These are phyloP conservation scores for Tetrapyrgos nigripes DNA, from an alignment of 1,284 basidiomycete species.

Conservation along the genomic window DNA sequence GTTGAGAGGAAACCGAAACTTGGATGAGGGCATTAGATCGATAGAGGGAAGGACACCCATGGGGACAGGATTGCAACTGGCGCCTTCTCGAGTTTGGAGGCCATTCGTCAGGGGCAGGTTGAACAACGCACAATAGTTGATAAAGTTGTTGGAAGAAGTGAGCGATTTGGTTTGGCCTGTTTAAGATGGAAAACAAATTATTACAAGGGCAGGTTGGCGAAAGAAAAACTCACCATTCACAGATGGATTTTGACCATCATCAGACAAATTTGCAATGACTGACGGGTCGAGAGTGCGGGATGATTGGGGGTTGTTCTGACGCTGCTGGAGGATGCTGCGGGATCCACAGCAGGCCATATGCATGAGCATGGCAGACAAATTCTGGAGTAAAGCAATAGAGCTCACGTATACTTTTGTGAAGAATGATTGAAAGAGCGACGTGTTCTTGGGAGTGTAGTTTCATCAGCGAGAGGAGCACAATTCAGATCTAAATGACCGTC, in stretches of 20 bases:
- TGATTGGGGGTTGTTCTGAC: background rate
- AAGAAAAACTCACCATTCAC: background rate
- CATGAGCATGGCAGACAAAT: background rate
- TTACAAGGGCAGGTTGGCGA: background rate
- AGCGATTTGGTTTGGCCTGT: slow-evolving; percentile 39
- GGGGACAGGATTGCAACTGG: slow-evolving; percentile 47
- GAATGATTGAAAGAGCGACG: background rate
- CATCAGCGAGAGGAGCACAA: no score
- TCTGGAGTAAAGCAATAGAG: no score
- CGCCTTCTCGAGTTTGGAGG: slow-evolving; percentile 41
- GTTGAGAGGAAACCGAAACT: slow-evolving; percentile 53
- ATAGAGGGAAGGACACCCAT: slow-evolving; percentile 39
- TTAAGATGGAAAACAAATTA: background rate
- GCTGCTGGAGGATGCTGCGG: background rate
- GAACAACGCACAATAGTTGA: slow-evolving; percentile 45
- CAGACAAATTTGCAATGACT: background rate
- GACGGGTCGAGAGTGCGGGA: background rate
- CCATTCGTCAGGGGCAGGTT: slow-evolving; percentile 38
- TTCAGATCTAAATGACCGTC: no score
- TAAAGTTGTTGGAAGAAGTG: slow-evolving; percentile 47
- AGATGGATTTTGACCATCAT: background rate
- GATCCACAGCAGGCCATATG: background rate
- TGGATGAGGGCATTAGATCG: slow-evolving; percentile 48
- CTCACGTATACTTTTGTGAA: background rate
- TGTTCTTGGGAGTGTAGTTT: no score